phyloP scores from a whole-genome alignment of 805 yeast genomes.

The Deakozyma indianensis region DNA sequence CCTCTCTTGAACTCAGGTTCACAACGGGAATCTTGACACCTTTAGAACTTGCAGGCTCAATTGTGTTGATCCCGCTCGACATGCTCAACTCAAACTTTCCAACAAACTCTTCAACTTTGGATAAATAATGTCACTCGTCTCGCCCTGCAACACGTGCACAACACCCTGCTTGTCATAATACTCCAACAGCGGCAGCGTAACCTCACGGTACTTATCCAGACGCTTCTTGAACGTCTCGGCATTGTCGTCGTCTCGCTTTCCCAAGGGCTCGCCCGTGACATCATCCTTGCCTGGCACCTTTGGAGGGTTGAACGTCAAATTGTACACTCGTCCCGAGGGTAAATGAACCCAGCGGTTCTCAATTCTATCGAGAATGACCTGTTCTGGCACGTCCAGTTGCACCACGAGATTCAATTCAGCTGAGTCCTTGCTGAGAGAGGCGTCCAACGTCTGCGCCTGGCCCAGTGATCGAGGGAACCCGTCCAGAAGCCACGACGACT shows the following conservation, averaged over 20 bases:
- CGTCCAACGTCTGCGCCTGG: conserved; percentile 54
- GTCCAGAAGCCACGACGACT: conserved; percentile 61
- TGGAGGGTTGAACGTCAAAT: conserved; percentile 80
- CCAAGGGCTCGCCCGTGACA: conserved; percentile 73
- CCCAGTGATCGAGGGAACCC: conserved; percentile 77
- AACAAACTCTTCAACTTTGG: conserved; percentile 42
- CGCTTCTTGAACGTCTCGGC: conserved; percentile 57
- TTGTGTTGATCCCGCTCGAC: too few species aligned
- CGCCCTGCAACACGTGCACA: conserved; percentile 48
- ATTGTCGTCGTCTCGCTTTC: conserved; percentile 73
- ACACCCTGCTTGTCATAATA: conserved; percentile 41
- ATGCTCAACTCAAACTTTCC: too few species aligned
- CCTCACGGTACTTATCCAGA: conserved; percentile 43
- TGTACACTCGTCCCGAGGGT: conserved; percentile 78
- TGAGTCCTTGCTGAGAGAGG: conserved; percentile 22
- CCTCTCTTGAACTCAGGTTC: too few species aligned
- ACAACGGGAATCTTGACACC: too few species aligned
- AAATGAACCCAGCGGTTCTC: conserved; percentile 75
- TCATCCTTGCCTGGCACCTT: conserved; percentile 70
- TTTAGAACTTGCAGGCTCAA: too few species aligned
- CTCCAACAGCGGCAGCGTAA: conserved; percentile 49
- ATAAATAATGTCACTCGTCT: conserved; percentile 70
- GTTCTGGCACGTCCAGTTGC: conserved; percentile 74
- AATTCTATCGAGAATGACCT: conserved; percentile 67
- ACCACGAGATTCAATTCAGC: conserved; percentile 60